Percentiles rank a stretch among this genome's conserved stretches.
These are phyloP conservation scores for Phytopythium litorale DNA, from an alignment of 352 stramenopile genomes.

Conservation along the genomic window DNA sequence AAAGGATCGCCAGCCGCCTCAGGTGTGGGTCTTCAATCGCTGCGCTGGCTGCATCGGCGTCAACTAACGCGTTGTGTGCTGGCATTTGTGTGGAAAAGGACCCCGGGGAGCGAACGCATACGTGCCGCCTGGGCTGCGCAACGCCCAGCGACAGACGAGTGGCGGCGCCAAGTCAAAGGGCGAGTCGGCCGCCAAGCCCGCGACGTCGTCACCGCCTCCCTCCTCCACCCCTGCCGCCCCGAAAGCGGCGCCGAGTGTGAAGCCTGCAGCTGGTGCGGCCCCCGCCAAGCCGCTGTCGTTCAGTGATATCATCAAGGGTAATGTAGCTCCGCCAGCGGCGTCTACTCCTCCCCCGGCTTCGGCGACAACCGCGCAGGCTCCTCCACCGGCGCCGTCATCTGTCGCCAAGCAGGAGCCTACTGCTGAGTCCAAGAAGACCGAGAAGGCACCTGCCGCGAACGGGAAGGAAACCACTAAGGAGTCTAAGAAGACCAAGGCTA, in stretches of 20 bases:
- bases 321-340: slow-evolving; percentile 15
- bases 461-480: slow-evolving; percentile 22
- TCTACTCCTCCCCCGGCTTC: slow-evolving; percentile 2
- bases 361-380: background rate
- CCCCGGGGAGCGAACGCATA: slow-evolving; percentile 43
- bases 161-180: slow-evolving; percentile 18
- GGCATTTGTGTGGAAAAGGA: background rate
- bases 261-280: slow-evolving; percentile 4
- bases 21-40: background rate
- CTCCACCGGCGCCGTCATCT: slow-evolving; percentile 6
- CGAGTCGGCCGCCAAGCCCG: slow-evolving; percentile 2
- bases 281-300: slow-evolving; percentile 63
- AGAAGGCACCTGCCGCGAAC: slow-evolving; percentile 1
- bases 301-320: slow-evolving; percentile 61
- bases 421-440: slow-evolving; percentile 19
- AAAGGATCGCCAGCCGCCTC: slow-evolving; percentile 8
- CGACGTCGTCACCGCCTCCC: slow-evolving; percentile 2
- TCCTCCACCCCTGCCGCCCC: slow-evolving; percentile 7
- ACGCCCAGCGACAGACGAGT: slow-evolving; percentile 36
- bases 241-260: slow-evolving; percentile 9
- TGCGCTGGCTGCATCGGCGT: background rate
- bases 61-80: background rate
- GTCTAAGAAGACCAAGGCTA: slow-evolving; percentile 16
- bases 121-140: slow-evolving; percentile 63
- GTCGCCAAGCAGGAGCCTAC: background rate